Conservation (phyloP, 176 grass and related monocot genomes). For the Ananas comosus region DNA sequence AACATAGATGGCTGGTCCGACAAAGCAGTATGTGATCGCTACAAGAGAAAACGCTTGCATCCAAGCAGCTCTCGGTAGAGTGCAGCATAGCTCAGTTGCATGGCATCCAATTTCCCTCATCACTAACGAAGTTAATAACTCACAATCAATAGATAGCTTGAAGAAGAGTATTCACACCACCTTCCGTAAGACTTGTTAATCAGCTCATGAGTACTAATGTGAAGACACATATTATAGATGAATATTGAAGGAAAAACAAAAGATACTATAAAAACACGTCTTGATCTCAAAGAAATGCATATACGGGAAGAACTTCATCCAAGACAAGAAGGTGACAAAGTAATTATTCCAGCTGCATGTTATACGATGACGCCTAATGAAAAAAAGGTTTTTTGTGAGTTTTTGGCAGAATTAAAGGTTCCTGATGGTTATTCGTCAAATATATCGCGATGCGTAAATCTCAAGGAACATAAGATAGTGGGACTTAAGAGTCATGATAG, state of each 20-base stretch:
- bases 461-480: neutral
- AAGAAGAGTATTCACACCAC: too few species aligned
- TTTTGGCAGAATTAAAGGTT: slow-evolving; percentile 7
- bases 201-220: too few species aligned
- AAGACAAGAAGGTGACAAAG: neutral
- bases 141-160: too few species aligned
- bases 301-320: slow-evolving; percentile 6
- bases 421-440: slow-evolving; percentile 4
- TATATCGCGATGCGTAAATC: neutral
- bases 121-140: too few species aligned
- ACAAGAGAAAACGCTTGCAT: too few species aligned
- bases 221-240: too few species aligned
- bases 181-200: too few species aligned
- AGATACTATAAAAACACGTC: neutral
- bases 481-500: slow-evolving; percentile 2
- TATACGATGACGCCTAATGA: neutral
- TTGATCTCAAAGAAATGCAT: neutral
- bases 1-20: too few species aligned
- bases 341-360: neutral
- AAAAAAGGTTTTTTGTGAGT: neutral
- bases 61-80: too few species aligned
- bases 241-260: neutral
- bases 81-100: too few species aligned
- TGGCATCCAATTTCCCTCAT: too few species aligned
- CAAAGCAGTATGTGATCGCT: too few species aligned